phyloP scores from a whole-genome alignment of 495 filamentous ascomycete species.

The Cairneyella variabilis region DNA sequence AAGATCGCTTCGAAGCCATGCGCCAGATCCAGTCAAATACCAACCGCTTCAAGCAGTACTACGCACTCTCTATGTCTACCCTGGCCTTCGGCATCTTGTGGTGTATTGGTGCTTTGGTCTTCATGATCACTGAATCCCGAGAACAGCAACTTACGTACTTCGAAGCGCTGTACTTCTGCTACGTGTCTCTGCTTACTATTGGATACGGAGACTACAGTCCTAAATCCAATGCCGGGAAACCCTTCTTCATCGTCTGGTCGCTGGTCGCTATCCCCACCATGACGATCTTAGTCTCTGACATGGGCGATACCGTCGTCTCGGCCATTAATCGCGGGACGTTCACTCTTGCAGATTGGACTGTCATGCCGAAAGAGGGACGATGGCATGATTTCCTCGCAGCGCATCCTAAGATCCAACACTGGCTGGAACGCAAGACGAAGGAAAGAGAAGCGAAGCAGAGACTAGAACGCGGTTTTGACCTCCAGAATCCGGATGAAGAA shows the following conservation, averaged over 20 bases:
- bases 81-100: slow-evolving; percentile 61
- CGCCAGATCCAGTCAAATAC: slow-evolving; percentile 63
- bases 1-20: slow-evolving; percentile 76
- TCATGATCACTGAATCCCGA: slow-evolving; percentile 41
- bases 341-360: slow-evolving; percentile 62
- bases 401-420: slow-evolving; percentile 23
- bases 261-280: slow-evolving; percentile 71
- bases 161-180: slow-evolving; percentile 70
- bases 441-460: slow-evolving; percentile 26
- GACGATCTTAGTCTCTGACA: slow-evolving; percentile 70
- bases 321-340: slow-evolving; percentile 59
- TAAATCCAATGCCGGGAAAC: slow-evolving; percentile 62
- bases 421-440: slow-evolving; percentile 22
- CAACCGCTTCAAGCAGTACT: slow-evolving; percentile 58
- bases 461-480: slow-evolving; percentile 25
- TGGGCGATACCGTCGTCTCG: slow-evolving; percentile 64
- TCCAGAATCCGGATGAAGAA: slow-evolving; percentile 36
- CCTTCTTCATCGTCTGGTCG: slow-evolving; percentile 81
- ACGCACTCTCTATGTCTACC: slow-evolving; percentile 53
- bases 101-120: slow-evolving; percentile 67
- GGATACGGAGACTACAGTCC: slow-evolving; percentile 72
- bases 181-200: slow-evolving; percentile 68
- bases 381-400: slow-evolving; percentile 34
- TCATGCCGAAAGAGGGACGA: slow-evolving; percentile 50
- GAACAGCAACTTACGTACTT: slow-evolving; percentile 64